Percentiles rank a stretch among this genome's conserved stretches.
These are phyloP conservation scores for Uronychia setigera DNA, from an alignment of 73 alveolate genomes.

Conservation along the genomic window DNA sequence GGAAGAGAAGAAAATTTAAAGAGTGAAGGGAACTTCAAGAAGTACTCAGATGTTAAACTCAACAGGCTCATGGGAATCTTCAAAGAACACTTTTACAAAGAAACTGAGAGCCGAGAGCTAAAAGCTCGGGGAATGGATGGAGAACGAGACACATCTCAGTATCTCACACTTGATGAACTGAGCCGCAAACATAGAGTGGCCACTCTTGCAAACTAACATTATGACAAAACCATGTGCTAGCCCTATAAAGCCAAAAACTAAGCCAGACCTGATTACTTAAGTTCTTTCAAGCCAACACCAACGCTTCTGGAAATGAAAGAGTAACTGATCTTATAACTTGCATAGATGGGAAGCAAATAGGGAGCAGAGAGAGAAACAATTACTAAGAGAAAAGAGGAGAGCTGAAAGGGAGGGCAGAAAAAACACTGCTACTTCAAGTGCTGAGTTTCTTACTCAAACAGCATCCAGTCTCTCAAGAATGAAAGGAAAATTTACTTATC, in stretches of 20 bases:
- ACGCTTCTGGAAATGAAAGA: neutral
- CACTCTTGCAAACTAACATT: neutral
- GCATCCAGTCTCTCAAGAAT: neutral
- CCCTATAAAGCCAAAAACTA: neutral
- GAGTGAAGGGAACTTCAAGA: neutral
- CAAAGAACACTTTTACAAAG: neutral
- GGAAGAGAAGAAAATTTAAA: neutral
- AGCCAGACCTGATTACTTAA: neutral
- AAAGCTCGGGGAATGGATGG: neutral
- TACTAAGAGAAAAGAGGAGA: neutral
- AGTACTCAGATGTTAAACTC: neutral
- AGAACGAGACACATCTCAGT: neutral
- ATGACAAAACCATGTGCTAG: neutral
- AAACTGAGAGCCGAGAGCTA: neutral
- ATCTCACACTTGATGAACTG: neutral
- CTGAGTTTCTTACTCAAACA: neutral
- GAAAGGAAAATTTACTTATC: neutral
- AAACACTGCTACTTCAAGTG: neutral
- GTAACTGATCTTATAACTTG: neutral
- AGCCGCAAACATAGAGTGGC: neutral
- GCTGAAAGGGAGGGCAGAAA: neutral
- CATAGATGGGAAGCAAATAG: neutral
- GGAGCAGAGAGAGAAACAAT: neutral
- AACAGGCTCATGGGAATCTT: neutral
- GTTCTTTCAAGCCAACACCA: neutral